Evolutionary conservation across 2,329 filamentous ascomycete genomes (phyloP).

Genomic region (Cordyceps fumosorosea): DNA sequence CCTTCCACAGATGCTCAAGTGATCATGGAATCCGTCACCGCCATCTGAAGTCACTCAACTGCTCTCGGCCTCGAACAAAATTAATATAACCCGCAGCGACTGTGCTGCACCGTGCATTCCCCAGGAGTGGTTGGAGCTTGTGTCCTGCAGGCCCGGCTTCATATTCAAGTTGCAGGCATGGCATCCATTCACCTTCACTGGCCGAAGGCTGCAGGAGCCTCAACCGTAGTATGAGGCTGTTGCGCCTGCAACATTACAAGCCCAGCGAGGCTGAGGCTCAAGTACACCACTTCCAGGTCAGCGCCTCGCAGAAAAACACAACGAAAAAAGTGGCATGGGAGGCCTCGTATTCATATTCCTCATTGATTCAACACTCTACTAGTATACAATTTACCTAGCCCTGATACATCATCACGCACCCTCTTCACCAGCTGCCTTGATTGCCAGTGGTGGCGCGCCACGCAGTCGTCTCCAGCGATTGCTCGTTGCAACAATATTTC

Average conservation of each 20-base stretch:
- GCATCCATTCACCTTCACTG: not conserved
- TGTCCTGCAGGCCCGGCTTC: not conserved
- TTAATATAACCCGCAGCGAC: too few relatives aligned
- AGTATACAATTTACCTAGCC: not conserved
- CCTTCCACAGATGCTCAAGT: too few relatives aligned
- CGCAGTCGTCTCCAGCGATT: conserved; percentile 43
- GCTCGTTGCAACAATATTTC: conserved; percentile 44
- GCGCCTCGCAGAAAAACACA: not conserved
- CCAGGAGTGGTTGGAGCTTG: too few relatives aligned
- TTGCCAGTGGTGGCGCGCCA: conserved; percentile 31
- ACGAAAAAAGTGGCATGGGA: not conserved
- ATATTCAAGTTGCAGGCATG: not conserved
- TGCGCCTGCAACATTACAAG: not conserved
- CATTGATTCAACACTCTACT: not conserved
- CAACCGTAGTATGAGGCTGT: not conserved
- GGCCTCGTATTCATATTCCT: not conserved
- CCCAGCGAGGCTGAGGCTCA: not conserved
- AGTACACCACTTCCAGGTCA: too few relatives aligned
- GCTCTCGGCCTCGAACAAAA: too few relatives aligned
- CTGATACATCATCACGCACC: not conserved
- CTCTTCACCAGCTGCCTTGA: not conserved
- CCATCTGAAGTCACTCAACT: too few relatives aligned
- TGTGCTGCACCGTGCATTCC: too few relatives aligned
- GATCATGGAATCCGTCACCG: too few relatives aligned
- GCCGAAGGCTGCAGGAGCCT: not conserved